Base-by-base conservation (phyloP, 1,284 basidiomycete genomes). In the Cutaneotrichosporon curvatum region DNA sequence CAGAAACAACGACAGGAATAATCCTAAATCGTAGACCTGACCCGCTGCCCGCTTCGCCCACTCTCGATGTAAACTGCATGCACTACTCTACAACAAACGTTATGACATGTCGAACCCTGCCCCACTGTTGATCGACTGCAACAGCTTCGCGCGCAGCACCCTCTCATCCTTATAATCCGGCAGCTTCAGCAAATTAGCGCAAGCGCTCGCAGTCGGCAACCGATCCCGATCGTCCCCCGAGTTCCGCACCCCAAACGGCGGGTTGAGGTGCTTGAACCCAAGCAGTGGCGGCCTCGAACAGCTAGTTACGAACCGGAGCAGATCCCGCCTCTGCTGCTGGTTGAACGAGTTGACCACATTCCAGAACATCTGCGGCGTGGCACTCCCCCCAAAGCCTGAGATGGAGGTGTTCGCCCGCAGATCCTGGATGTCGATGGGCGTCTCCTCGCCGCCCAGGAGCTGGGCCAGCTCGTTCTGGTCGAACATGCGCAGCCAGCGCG, bases 401-500 rank as follows among this genome's bases (percentile, higher is more conserved):
- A 92, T 89, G 37, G 81, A 78, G 3, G 85, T 87, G 62, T 94
- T 75, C 14, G 65, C 63, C 48, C 82, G 76, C 51, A 94, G 69
- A 67, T 96, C 90, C 14, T 83, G 80, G 9, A 95, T 60, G 65
- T 92, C 85, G 48, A 95, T 83, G 0, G 84, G 81, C 0, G 83
- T 76, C 55, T 90, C 83, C 34, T 85, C 84, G 6, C 88, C 88
- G 0, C 88, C 87, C 9, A 94, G 76, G 0, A 91, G 73, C 49
- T 87, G 83, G 59, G 87, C 87, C 2, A 94, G 74, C 68, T 95
- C 91, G 62, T 86, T 83, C 62, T 91, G 89, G 67, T 94, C 90
- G 73, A 95, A 96, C 87, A 95, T 91, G 36, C 87, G 77, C 23
- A 95, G 75, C 89, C 89, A 95, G 60, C 87, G 86, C 1, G 80